Base-by-base conservation (phyloP, 495 filamentous ascomycete species). In the Daldinia concentrica region DNA sequence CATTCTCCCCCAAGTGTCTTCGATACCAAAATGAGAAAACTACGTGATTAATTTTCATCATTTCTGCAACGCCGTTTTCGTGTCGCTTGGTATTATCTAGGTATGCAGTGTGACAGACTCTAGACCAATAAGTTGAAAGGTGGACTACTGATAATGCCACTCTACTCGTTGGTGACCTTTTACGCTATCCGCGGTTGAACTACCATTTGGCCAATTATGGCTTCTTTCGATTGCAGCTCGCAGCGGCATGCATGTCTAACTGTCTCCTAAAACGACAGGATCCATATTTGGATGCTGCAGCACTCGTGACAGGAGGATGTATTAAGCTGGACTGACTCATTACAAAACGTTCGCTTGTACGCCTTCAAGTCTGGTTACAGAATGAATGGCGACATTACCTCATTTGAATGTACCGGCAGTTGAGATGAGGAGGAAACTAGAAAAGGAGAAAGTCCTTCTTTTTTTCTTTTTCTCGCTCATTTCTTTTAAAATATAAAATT, bases 171-270 rank as follows among this genome's bases (percentile, higher is more conserved):
- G 54, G 62, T 43, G 54, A 57, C 45, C 62, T 58, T 69, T 56
- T 7, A 73, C 71, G 71, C 66, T 73, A 69, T 58, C 37, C 62
- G 71, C 71, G 71, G 71, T 73, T 65, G 71, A 73, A 60, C 57
- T 62, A 57, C 57, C 8, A 0, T 15, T 63, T 34, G 19, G 32
- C 71, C 71, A 73, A 73, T 73, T 63, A 50, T 69, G 58, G 62
- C 66, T 41, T 58, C 45, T 24, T 62, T 45, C 58, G 60, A 62
- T 66, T 73, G 71, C 66, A 73, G 62, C 66, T 69, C 71, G 71
- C 71, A 73, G 71, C 62, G 48, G 45, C 66, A 62, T 73, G 71
- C 71, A 69, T 69, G 55, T 15, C 57, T 66, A 51, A 58, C 58
- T 56, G 48, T 66, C 71, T 66, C 62, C 61, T 69, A 66, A 59